Evolutionary conservation across 2,329 filamentous ascomycete genomes (phyloP).

Genomic region (Xylariaceae sp.): DNA sequence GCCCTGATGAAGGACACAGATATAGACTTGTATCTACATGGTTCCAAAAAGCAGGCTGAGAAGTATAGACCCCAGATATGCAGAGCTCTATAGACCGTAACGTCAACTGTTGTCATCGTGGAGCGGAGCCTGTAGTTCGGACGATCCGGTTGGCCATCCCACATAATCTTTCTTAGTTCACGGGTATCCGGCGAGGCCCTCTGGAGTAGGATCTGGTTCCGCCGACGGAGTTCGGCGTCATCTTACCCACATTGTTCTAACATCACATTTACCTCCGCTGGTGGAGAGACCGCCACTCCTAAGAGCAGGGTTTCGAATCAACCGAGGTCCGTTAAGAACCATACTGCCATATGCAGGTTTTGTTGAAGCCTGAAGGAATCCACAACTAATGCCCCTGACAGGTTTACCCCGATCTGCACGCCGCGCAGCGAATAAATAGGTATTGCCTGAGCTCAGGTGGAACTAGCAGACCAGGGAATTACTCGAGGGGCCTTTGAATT

Average conservation of each 20-base stretch:
- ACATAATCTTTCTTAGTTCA: not conserved
- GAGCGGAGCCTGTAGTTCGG: not conserved
- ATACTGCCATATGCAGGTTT: not conserved
- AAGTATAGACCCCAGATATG: not conserved
- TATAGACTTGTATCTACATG: not conserved
- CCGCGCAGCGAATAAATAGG: not conserved
- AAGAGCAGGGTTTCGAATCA: not conserved
- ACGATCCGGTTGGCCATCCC: not conserved
- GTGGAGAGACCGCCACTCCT: not conserved
- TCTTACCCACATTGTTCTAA: not conserved
- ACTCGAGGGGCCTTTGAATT: not conserved
- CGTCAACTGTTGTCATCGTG: not conserved
- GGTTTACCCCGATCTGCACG: not conserved
- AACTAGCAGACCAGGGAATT: not conserved
- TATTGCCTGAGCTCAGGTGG: not conserved
- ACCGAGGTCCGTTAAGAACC: not conserved
- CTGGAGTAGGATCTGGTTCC: not conserved
- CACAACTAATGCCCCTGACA: not conserved
- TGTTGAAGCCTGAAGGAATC: not conserved
- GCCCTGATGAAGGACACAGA: slow-evolving; percentile 27
- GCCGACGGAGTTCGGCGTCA: not conserved
- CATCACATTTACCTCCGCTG: too few species aligned
- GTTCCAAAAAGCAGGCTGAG: too few species aligned
- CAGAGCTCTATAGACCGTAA: not conserved
- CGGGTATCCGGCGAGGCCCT: not conserved